phyloP scores from a whole-genome alignment of 768 basidiomycete genomes.

The Amanita phalloides region DNA sequence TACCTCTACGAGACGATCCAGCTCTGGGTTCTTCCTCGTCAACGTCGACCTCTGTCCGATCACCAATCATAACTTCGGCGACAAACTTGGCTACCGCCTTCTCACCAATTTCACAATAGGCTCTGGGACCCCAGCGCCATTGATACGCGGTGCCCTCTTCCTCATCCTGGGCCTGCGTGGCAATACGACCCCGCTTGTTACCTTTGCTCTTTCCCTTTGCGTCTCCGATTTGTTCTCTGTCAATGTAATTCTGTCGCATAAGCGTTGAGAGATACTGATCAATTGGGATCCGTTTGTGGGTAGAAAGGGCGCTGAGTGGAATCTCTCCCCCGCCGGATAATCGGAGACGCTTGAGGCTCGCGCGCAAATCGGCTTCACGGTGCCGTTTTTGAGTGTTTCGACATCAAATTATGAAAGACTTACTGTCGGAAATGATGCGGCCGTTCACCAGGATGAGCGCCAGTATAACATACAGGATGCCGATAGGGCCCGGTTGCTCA shows the following conservation, averaged over 20 bases:
- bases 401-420: constrained; percentile 14
- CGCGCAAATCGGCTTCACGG: constrained; percentile 56
- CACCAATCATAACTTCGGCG: constrained; percentile 65
- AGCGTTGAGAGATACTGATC: constrained; percentile 59
- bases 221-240: constrained; percentile 47
- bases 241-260: constrained; percentile 68
- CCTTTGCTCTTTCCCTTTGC: constrained; percentile 23
- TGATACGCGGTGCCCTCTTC: constrained; percentile 39
- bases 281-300: constrained; percentile 40
- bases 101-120: constrained; percentile 80
- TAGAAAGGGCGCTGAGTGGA: constrained; percentile 38
- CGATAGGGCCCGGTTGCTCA: constrained; percentile 60
- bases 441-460: constrained; percentile 79
- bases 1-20: constrained; percentile 9
- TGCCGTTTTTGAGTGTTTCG: not conserved
- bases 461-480: constrained; percentile 74
- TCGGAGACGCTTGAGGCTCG: constrained; percentile 57
- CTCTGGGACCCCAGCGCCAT: constrained; percentile 82
- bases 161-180: constrained; percentile 28
- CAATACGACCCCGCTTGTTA: constrained; percentile 42
- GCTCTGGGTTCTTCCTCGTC: constrained; percentile 27
- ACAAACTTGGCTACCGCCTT: constrained; percentile 63
- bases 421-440: constrained; percentile 64
- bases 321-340: constrained; percentile 39
- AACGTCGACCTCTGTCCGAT: constrained; percentile 18